These are phyloP conservation scores for Fusarium sp. DNA, from an alignment of 2,329 filamentous ascomycete genomes.

Conservation along the genomic window DNA sequence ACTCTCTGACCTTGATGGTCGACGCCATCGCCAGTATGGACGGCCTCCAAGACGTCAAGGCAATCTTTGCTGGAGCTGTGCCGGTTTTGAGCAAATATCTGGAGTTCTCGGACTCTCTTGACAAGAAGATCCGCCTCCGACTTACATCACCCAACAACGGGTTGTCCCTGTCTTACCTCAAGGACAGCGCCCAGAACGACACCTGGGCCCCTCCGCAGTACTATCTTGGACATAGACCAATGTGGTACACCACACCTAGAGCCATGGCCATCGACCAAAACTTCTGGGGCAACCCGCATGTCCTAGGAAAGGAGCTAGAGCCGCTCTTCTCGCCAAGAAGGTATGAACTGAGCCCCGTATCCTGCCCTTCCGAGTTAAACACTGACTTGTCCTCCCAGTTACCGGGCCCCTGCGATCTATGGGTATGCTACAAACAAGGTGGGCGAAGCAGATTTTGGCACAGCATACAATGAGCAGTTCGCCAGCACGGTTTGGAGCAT, in stretches of 20 bases:
- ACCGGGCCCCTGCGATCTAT: constrained; percentile 10
- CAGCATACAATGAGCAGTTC: not conserved
- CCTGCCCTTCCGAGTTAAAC: not conserved
- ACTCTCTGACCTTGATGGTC: not conserved
- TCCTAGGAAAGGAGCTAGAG: not conserved
- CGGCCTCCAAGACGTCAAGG: not conserved
- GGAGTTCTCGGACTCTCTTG: not conserved
- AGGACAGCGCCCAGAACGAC: not conserved
- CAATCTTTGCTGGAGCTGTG: not conserved
- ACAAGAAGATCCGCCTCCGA: not conserved
- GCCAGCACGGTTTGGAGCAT: constrained; percentile 7
- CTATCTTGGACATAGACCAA: not conserved
- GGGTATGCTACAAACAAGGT: constrained; percentile 5
- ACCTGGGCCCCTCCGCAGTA: not conserved
- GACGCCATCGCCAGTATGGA: not conserved
- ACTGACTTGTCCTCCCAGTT: not conserved
- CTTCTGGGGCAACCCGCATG: not conserved
- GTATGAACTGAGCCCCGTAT: not conserved
- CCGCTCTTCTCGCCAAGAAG: not conserved
- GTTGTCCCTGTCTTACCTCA: not conserved
- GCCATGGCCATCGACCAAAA: not conserved
- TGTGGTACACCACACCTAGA: not conserved
- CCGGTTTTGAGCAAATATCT: not conserved
- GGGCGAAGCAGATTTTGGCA: not conserved
- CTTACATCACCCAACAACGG: not conserved